Evolutionary conservation across 495 filamentous ascomycete genomes (phyloP).

Genomic region (Physcia stellaris): DNA sequence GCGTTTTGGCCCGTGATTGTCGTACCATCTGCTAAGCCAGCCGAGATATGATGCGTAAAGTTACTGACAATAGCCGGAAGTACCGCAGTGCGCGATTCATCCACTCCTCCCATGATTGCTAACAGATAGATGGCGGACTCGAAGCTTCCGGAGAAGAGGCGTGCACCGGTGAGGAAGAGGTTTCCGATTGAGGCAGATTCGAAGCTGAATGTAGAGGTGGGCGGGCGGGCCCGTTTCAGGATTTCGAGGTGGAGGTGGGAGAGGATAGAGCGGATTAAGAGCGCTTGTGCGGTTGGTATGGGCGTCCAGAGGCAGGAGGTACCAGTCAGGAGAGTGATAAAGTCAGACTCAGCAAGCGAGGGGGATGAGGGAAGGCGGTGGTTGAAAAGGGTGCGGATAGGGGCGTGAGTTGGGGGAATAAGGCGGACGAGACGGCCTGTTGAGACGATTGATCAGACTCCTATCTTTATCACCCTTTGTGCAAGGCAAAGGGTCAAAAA

Average conservation of each 20-base stretch:
- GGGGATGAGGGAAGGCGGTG: slow-evolving; percentile 49
- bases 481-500: too few relatives aligned
- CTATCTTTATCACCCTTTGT: background rate
- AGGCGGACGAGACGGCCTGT: slow-evolving; percentile 78
- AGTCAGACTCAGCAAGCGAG: slow-evolving; percentile 41
- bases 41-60: slow-evolving; percentile 86
- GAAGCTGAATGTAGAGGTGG: slow-evolving; percentile 73
- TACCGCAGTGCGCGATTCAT: slow-evolving; percentile 52
- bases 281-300: slow-evolving; percentile 72
- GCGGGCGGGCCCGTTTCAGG: slow-evolving; percentile 65
- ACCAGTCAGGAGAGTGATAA: slow-evolving; percentile 81
- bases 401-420: slow-evolving; percentile 56
- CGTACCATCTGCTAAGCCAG: slow-evolving; percentile 59
- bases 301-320: slow-evolving; percentile 58
- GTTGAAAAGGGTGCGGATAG: slow-evolving; percentile 74
- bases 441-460: background rate
- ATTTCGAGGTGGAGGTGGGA: slow-evolving; percentile 83
- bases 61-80: slow-evolving; percentile 88
- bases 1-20: slow-evolving; percentile 84
- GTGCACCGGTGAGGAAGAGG: slow-evolving; percentile 74
- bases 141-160: slow-evolving; percentile 69
- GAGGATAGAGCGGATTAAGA: slow-evolving; percentile 83
- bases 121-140: slow-evolving; percentile 74
- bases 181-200: slow-evolving; percentile 83
- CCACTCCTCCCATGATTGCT: slow-evolving; percentile 66